Conservation (phyloP, 805 yeast genomes). For the Kuraishia hungarica region DNA sequence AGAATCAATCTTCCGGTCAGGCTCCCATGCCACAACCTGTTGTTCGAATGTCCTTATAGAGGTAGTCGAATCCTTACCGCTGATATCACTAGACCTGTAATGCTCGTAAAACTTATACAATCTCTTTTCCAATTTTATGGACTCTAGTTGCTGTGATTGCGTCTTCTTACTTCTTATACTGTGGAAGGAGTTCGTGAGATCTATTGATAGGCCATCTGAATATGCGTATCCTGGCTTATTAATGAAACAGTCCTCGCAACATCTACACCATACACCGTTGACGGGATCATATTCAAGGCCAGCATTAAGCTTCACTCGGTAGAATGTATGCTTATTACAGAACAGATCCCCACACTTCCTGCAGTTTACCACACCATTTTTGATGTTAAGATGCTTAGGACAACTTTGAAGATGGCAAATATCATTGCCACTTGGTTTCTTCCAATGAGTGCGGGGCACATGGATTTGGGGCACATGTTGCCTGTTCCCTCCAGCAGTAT, state of each 20-base stretch:
- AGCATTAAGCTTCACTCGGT: slow-evolving; percentile 40
- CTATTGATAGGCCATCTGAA: slow-evolving; percentile 31
- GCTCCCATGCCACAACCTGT: slow-evolving; percentile 58
- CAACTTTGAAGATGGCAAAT: slow-evolving; percentile 35
- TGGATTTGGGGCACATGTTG: not conserved
- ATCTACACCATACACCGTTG: slow-evolving; percentile 59
- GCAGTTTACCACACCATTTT: slow-evolving; percentile 60
- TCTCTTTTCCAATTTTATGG: slow-evolving; percentile 54
- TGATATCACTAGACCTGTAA: slow-evolving; percentile 6
- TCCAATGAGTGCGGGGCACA: slow-evolving; percentile 47
- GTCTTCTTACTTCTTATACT: slow-evolving; percentile 29
- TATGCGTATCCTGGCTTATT: slow-evolving; percentile 45
- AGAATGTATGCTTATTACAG: slow-evolving; percentile 58
- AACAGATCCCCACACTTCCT: slow-evolving; percentile 66
- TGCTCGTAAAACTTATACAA: slow-evolving; percentile 32
- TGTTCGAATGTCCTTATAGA: slow-evolving; percentile 30
- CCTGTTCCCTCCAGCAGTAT: not conserved
- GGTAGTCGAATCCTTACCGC: slow-evolving; percentile 4
- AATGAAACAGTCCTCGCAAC: slow-evolving; percentile 57
- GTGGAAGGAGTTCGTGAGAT: slow-evolving; percentile 35
- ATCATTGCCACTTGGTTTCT: slow-evolving; percentile 33
- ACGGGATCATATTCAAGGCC: slow-evolving; percentile 36
- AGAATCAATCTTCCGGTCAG: slow-evolving; percentile 31
- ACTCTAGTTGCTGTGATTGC: slow-evolving; percentile 43
- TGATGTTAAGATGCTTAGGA: slow-evolving; percentile 31